Base-by-base conservation (phyloP, 1,284 basidiomycete genomes). In the Papiliotrema fonsecae region DNA sequence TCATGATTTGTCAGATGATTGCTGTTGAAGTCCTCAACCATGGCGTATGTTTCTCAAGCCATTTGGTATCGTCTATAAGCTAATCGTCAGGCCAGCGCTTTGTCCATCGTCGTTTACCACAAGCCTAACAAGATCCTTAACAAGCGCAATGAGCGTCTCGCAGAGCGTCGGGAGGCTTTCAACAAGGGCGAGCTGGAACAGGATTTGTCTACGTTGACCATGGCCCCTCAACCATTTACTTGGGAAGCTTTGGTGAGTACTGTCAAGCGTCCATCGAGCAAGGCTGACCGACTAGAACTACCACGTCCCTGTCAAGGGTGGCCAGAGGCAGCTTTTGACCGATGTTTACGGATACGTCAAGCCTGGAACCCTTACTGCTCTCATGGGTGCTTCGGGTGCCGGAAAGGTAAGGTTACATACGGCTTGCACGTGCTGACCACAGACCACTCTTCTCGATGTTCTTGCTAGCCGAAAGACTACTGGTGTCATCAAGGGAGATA, bases 121-220 rank as follows among this genome's bases (percentile, higher is more conserved):
- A 84, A 82, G 59, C 86, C 88, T 62, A 77, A 80, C 58, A 74
- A 76, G 3, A 86, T 88, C 50, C 78, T 79, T 40, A 85, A 84
- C 72, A 77, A 76, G 50, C 78, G 80, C 47, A 90, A 90, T 58
- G 78, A 75, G 4, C 67, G 68, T 45, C 80, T 87, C 9, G 77
- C 72, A 21, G 80, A 81, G 54, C 80, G 77, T 50, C 84, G 80
- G 65, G 75, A 65, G 44, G 69, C 63, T 55, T 62, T 75, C 65
- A 51, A 69, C 54, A 52, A 67, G 49, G 64, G 75, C 46, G 63
- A 66, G 25, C 57, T 72, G 47, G 70, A 77, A 24, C 69, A 71
- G 32, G 71, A 75, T 52, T 58, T 73, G 4, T 64, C 61, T 3
- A 60, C 54, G 18, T 56, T 76, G 21, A 63, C 72, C 41, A 70